Evolutionary conservation across 2,329 filamentous ascomycete species (phyloP), one percentile per base, ranked within the genome.

Genomic region (Pyricularia pennisetigena): DNA sequence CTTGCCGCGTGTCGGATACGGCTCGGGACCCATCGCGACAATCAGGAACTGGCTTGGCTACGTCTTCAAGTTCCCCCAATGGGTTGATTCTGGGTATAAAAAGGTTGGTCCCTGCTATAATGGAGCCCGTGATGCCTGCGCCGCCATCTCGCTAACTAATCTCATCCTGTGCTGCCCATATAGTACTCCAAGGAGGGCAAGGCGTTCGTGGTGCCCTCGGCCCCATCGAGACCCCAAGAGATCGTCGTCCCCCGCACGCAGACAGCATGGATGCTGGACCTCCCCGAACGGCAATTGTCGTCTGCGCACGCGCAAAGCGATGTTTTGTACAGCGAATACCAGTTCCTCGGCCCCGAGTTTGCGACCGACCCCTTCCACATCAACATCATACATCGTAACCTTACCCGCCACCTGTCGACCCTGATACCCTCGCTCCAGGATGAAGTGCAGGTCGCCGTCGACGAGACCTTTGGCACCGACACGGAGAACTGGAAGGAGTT

Each of bases 191-290:
- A 80, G 67, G 73, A 78, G 3, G 77, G 76, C 35, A 73, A 76
- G 63, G 74, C 81, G 0, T 83, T 82, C 66, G 75, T 82, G 16
- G 75, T 80, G 0, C 81, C 81, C 1, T 76, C 79, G 0, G 76
- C 79, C 4, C 76, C 81, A 0, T 78, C 78, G 8, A 76, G 79
- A 2, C 76, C 79, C 0, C 75, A 78, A 26, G 81, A 83, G 63
- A 78, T 83, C 57, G 77, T 83, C 66, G 74, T 83, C 4, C 82
- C 82, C 2, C 76, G 74, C 3, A 78, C 76, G 0, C 79, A 82
- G 71, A 78, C 80, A 9, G 72, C 74, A 9, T 83, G 82, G 82
- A 77, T 83, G 73, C 77, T 83, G 69, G 79, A 82, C 61, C 78
- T 81, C 70, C 81, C 82, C n/a, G 82, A 83, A 68, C 72, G 73